Evolutionary conservation across 495 filamentous ascomycete genomes (phyloP).

Genomic region (Thozetella sp.): DNA sequence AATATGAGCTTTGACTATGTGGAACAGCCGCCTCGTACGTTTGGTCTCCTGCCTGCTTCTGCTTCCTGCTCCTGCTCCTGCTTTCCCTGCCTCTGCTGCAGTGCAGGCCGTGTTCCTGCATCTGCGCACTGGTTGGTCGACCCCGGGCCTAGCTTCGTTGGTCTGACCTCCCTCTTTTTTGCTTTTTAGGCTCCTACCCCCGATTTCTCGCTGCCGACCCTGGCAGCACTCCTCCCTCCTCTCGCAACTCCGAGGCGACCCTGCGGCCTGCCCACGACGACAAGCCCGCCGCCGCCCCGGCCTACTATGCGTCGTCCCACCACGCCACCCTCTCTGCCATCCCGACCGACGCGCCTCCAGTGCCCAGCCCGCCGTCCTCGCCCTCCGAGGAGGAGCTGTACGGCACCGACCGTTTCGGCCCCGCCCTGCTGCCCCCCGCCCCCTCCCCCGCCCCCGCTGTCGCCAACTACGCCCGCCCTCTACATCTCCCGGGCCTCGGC

Average conservation of each 20-base stretch:
- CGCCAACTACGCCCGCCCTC: constrained; percentile 24
- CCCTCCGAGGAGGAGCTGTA: constrained; percentile 34
- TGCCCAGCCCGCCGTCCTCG: constrained; percentile 31
- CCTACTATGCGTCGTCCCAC: constrained; percentile 11
- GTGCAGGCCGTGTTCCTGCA: constrained; percentile 1
- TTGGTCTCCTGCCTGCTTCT: constrained; percentile 7
- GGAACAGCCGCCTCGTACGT: constrained; percentile 24
- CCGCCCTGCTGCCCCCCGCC: constrained; percentile 21
- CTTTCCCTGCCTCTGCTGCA: constrained; percentile 6
- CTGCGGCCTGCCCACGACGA: background rate
- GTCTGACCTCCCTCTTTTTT: background rate
- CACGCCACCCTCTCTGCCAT: constrained; percentile 17
- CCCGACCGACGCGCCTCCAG: constrained; percentile 27
- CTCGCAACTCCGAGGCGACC: background rate
- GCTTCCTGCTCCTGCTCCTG: constrained; percentile 2
- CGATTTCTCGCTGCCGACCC: background rate
- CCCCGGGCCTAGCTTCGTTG: too few relatives aligned
- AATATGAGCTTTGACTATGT: constrained; percentile 25
- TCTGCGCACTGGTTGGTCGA: background rate
- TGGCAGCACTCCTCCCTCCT: background rate
- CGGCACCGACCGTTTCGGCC: constrained; percentile 30
- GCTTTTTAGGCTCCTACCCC: background rate
- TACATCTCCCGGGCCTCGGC: constrained; percentile 24
- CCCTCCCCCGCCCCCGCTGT: too few relatives aligned
- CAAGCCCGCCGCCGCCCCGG: background rate